These are phyloP conservation scores for Solanum tarapatanum DNA, from an alignment of 257 asterid genomes.

Conservation along the genomic window DNA sequence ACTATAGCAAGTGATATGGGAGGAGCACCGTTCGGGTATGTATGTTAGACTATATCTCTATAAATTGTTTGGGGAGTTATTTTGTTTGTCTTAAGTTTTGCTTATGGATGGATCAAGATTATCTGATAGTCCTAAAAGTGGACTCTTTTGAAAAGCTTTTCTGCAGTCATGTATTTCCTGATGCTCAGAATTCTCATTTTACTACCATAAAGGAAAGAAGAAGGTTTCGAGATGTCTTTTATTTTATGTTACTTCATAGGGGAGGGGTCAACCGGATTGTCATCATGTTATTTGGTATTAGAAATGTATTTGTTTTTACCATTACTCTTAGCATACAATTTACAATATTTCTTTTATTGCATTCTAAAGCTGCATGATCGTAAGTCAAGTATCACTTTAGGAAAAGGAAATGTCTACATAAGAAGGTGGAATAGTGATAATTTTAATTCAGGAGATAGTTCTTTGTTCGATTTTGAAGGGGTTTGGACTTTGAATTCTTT, in stretches of 20 bases:
- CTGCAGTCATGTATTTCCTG: neutral
- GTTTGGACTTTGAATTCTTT: neutral
- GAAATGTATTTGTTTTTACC: neutral
- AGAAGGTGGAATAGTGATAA: neutral
- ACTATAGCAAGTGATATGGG: constrained; percentile 66
- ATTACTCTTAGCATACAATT: neutral
- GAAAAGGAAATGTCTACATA: neutral
- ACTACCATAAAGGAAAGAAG: neutral
- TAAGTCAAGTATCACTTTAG: neutral
- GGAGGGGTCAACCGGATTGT: neutral
- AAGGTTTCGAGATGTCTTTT: neutral
- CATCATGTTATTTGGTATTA: neutral
- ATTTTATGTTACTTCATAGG: neutral
- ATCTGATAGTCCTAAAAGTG: neutral
- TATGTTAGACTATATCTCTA: constrained; percentile 18
- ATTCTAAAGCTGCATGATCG: neutral
- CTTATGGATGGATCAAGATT: neutral
- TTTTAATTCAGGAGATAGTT: neutral
- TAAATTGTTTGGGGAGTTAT: neutral
- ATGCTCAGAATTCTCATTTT: neutral
- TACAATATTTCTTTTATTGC: neutral
- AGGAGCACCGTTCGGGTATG: constrained; percentile 96
- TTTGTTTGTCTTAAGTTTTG: neutral
- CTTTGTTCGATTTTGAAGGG: neutral
- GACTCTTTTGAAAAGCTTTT: neutral